Percentiles rank a stretch among this genome's conserved stretches.
Evolutionary conservation across 371 early-diverging fungal species (phyloP).

Genomic region (Neoconidiobolus thromboides): DNA sequence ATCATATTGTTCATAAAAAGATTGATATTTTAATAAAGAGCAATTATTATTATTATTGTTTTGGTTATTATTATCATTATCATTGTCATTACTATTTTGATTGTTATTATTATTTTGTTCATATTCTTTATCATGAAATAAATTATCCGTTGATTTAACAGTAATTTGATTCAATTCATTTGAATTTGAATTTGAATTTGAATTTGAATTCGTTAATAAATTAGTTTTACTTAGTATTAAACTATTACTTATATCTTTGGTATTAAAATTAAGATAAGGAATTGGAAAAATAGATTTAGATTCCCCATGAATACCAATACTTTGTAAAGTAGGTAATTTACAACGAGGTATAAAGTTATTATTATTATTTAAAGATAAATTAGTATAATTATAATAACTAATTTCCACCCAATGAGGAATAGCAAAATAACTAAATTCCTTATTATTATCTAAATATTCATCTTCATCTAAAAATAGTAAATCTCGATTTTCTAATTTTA

Average conservation of each 20-base stretch:
- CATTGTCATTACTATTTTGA: no score
- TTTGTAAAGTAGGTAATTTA: conserved; percentile 67
- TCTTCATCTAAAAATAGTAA: conserved; percentile 23
- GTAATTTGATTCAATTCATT: no score
- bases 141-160: no score
- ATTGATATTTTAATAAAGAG: no score
- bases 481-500: conserved; percentile 12
- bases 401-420: conserved; percentile 88
- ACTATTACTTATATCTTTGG: neutral
- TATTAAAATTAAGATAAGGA: conserved; percentile 20
- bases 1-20: no score
- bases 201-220: no score
- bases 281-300: conserved; percentile 34
- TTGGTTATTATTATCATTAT: no score
- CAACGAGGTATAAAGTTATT: conserved; percentile 42
- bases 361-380: conserved; percentile 24
- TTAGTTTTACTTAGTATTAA: no score
- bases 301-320: conserved; percentile 58
- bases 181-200: no score
- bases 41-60: no score
- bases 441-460: conserved; percentile 14
- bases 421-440: conserved; percentile 31
- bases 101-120: no score
- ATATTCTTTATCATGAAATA: no score
- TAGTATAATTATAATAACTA: conserved; percentile 52